A percentile compares a stretch with the other conserved stretches of the same genome.
Evolutionary conservation across 2,329 filamentous ascomycete genomes (phyloP).

Genomic region (Cladophialophora yegresii): DNA sequence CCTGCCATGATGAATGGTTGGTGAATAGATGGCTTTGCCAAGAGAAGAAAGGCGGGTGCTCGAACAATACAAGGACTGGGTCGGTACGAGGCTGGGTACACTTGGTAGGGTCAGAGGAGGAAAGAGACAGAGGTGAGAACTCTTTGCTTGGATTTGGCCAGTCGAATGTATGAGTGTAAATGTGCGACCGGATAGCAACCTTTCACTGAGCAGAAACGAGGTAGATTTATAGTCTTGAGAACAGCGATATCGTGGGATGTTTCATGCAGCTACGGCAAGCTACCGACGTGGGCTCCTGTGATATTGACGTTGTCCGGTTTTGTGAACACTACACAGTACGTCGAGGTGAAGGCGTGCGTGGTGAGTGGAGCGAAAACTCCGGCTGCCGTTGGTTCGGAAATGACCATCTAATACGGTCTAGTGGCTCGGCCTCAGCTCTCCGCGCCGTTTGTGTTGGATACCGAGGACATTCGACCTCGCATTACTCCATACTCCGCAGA

Average conservation of each 20-base stretch:
- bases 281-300: background rate
- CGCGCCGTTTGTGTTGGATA: background rate
- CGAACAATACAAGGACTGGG: background rate
- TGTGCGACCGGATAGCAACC: background rate
- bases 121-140: background rate
- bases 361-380: background rate
- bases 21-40: background rate
- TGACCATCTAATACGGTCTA: background rate
- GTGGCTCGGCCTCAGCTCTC: background rate
- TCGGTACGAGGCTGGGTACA: background rate
- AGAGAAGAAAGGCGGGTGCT: too few relatives aligned
- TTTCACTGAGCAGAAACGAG: background rate
- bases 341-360: background rate
- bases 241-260: background rate
- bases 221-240: background rate
- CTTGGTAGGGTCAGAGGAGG: too few relatives aligned
- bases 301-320: background rate
- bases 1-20: conserved; percentile 23
- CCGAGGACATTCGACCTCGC: background rate
- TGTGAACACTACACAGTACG: background rate
- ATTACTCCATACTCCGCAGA: too few relatives aligned
- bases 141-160: background rate
- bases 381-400: conserved; percentile 1
- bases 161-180: background rate
- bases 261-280: background rate